Evolutionary conservation across 108 stramenopile species (phyloP).

Genomic region (Pseudonitzschia multistriata): DNA sequence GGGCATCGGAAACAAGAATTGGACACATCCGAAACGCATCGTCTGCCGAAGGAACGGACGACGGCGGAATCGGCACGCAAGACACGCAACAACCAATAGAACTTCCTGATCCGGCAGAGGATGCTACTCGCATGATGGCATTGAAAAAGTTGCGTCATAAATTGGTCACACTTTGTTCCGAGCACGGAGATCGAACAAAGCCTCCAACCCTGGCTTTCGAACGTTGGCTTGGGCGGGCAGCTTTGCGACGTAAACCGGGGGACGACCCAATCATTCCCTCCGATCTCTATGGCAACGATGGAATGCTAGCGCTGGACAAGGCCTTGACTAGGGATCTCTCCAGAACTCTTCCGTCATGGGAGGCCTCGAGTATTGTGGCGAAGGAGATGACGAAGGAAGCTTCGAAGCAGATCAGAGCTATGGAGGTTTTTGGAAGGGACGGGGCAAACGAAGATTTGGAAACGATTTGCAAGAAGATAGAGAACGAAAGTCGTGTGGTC

Average conservation of each 20-base stretch:
- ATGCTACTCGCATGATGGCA: constrained; percentile 29
- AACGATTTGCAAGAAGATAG: not conserved
- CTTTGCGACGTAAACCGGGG: constrained; percentile 7
- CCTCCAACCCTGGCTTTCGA: constrained; percentile 34
- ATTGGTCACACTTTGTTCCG: constrained; percentile 11
- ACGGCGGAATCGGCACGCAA: not conserved
- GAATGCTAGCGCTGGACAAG: constrained; percentile 3
- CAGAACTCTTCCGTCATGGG: not conserved
- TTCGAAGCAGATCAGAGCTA: not conserved
- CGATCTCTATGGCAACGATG: not conserved
- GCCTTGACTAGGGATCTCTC: constrained; percentile 14
- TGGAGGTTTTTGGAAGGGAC: not conserved
- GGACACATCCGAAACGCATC: not conserved
- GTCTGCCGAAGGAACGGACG: not conserved
- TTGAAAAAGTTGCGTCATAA: constrained; percentile 26
- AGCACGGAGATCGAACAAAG: constrained; percentile 8
- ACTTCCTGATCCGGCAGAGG: constrained; percentile 14
- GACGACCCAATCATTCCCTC: constrained; percentile 28
- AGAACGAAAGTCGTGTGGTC: not conserved
- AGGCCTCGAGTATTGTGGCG: not conserved
- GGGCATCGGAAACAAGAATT: constrained; percentile 12
- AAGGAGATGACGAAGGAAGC: constrained; percentile 10
- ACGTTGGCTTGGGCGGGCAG: constrained; percentile 31
- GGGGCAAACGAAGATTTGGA: not conserved
- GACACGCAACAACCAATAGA: not conserved